These are phyloP conservation scores for Lachancea dasiensis DNA, from an alignment of 805 yeast genomes.

Conservation along the genomic window DNA sequence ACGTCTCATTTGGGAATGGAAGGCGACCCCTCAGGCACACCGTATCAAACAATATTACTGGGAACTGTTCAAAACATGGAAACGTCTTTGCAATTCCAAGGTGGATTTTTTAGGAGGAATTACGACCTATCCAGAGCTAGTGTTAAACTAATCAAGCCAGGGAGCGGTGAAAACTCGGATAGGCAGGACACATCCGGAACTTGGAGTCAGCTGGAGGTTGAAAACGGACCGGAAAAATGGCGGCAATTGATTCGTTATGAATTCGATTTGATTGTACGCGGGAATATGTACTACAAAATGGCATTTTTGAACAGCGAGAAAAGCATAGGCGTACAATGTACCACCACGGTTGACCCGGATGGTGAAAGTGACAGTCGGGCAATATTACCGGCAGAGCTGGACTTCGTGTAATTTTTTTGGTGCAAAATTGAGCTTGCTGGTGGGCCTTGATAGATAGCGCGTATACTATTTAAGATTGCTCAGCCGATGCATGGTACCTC, in stretches of 20 bases:
- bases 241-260: constrained; percentile 66
- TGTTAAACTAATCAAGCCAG: constrained; percentile 69
- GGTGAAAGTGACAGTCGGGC: not conserved
- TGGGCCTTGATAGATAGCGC: no score
- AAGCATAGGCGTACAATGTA: constrained; percentile 57
- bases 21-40: constrained; percentile 18
- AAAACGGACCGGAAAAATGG: constrained; percentile 54
- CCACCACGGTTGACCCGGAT: constrained; percentile 50
- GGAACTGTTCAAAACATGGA: constrained; percentile 67
- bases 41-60: constrained; percentile 60
- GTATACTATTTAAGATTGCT: no score
- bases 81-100: constrained; percentile 65
- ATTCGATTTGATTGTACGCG: constrained; percentile 79
- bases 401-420: no score
- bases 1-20: constrained; percentile 40
- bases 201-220: constrained; percentile 16
- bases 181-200: not conserved
- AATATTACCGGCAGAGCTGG: not conserved
- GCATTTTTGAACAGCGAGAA: constrained; percentile 53
- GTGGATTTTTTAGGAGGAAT: constrained; percentile 67
- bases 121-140: constrained; percentile 57
- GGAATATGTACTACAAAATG: constrained; percentile 69
- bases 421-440: no score
- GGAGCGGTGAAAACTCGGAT: constrained; percentile 34
- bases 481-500: no score